Evolutionary conservation across 768 basidiomycete species (phyloP).

Genomic region (Tubosaeta sp.): DNA sequence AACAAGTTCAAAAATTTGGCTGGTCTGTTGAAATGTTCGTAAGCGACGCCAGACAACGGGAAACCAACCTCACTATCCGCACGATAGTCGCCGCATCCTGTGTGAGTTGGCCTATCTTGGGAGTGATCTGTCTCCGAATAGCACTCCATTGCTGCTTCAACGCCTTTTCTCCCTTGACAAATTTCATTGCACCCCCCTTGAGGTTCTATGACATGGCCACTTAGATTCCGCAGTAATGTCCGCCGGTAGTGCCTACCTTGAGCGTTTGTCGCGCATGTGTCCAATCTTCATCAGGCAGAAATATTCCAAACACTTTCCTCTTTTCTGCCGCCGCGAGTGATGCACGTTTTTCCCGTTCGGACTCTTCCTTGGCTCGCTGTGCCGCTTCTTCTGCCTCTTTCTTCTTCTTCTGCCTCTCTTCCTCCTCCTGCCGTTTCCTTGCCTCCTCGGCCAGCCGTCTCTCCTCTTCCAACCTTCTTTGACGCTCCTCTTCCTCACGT

Average conservation of each 20-base stretch:
- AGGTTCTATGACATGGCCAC: conserved; percentile 40
- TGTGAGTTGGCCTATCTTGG: conserved; percentile 85
- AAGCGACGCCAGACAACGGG: conserved; percentile 9
- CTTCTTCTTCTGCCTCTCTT: conserved; percentile 37
- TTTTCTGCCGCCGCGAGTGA: conserved; percentile 36
- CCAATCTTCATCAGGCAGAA: conserved; percentile 65
- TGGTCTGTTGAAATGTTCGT: conserved; percentile 28
- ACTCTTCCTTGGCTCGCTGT: conserved; percentile 31
- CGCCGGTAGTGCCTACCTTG: conserved; percentile 38
- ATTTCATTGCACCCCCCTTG: conserved; percentile 60
- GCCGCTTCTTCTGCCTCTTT: conserved; percentile 30
- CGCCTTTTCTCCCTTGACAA: conserved; percentile 55
- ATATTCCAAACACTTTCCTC: conserved; percentile 44
- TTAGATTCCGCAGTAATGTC: conserved; percentile 22
- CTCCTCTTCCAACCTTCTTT: conserved; percentile 46
- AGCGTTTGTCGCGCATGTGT: conserved; percentile 47
- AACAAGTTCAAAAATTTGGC: conserved; percentile 42
- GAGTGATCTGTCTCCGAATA: conserved; percentile 73
- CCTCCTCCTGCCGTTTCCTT: conserved; percentile 38
- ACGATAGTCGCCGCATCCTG: conserved; percentile 58
- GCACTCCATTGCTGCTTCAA: conserved; percentile 61
- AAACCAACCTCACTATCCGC: conserved; percentile 51
- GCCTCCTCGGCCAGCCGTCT: conserved; percentile 41
- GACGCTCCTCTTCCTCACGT: conserved; percentile 45
- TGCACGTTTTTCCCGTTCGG: conserved; percentile 33